Evolutionary conservation across 2,329 filamentous ascomycete species (phyloP).

Genomic region (Fusarium gaditjirri): DNA sequence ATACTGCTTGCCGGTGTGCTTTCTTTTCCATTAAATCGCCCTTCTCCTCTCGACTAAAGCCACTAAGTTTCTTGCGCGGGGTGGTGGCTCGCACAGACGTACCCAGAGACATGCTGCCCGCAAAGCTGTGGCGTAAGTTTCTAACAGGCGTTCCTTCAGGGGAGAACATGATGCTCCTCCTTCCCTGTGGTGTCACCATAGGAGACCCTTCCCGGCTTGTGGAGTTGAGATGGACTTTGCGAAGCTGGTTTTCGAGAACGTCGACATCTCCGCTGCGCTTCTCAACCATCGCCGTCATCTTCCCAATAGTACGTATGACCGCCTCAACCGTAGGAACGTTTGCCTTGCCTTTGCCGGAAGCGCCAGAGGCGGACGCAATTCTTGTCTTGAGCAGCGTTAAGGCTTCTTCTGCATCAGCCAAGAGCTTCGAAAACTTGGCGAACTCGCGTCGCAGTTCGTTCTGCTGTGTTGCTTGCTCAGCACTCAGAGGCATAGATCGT

Average conservation of each 20-base stretch:
- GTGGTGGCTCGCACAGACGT: conserved; percentile 55
- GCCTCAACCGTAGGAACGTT: conserved; percentile 88
- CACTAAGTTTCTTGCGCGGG: conserved; percentile 70
- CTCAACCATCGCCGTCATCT: conserved; percentile 93
- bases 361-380: conserved; percentile 68
- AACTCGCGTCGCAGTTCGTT: conserved; percentile 83
- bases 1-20: conserved; percentile 63
- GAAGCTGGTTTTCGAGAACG: conserved; percentile 87
- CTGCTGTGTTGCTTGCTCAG: conserved; percentile 86
- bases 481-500: conserved; percentile 78
- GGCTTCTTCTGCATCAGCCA: conserved; percentile 83
- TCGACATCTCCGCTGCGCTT: conserved; percentile 92
- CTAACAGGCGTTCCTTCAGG: conserved; percentile 57
- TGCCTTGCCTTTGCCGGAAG: conserved; percentile 57
- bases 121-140: conserved; percentile 54
- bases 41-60: conserved; percentile 70
- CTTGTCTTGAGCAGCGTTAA: conserved; percentile 82
- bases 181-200: conserved; percentile 52
- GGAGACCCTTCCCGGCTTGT: conserved; percentile 57
- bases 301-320: conserved; percentile 88
- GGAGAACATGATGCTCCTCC: conserved; percentile 53
- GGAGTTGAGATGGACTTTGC: conserved; percentile 70
- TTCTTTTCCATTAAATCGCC: conserved; percentile 63
- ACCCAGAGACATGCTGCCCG: conserved; percentile 55
- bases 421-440: conserved; percentile 75